A percentile compares a stretch with the other conserved stretches of the same genome.
phyloP scores from a whole-genome alignment of 805 yeast genomes.

The Hermanozyma aechmeae region DNA sequence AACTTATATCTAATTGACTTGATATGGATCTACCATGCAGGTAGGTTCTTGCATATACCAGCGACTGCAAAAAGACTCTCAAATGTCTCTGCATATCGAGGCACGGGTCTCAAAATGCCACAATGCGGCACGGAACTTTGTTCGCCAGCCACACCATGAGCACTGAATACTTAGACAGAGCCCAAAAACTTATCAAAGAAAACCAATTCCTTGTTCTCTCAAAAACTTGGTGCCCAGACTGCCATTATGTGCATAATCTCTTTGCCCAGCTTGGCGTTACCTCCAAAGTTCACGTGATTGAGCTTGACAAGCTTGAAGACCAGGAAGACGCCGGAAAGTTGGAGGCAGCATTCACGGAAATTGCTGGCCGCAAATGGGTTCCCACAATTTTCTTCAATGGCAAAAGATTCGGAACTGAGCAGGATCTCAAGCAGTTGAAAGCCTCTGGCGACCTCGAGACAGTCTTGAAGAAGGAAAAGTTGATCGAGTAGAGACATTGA shows the following conservation, averaged over 20 bases:
- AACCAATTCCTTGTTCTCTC: constrained; percentile 39
- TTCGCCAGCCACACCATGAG: too few relatives aligned
- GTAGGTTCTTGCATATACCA: too few relatives aligned
- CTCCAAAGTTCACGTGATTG: constrained; percentile 45
- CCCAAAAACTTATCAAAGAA: neutral
- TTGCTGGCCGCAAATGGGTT: constrained; percentile 58
- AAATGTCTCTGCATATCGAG: too few relatives aligned
- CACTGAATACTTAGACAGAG: neutral
- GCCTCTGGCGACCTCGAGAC: too few relatives aligned
- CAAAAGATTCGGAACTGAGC: constrained; percentile 49
- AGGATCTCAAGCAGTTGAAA: constrained; percentile 33
- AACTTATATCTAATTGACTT: too few relatives aligned
- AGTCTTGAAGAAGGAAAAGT: constrained; percentile 18
- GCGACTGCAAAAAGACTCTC: too few relatives aligned
- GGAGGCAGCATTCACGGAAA: constrained; percentile 46
- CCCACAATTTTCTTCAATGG: constrained; percentile 61
- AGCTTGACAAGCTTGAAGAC: constrained; percentile 44
- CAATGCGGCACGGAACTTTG: too few relatives aligned
- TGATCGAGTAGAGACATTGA: too few relatives aligned
- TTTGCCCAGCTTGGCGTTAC: constrained; percentile 45
- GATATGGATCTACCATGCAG: too few relatives aligned
- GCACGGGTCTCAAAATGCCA: too few relatives aligned
- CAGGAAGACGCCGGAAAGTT: constrained; percentile 41
- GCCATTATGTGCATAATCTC: constrained; percentile 50
- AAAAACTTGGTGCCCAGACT: constrained; percentile 76